These are phyloP conservation scores for Leccinum fibrillosum DNA, from an alignment of 768 basidiomycete genomes.

Conservation along the genomic window DNA sequence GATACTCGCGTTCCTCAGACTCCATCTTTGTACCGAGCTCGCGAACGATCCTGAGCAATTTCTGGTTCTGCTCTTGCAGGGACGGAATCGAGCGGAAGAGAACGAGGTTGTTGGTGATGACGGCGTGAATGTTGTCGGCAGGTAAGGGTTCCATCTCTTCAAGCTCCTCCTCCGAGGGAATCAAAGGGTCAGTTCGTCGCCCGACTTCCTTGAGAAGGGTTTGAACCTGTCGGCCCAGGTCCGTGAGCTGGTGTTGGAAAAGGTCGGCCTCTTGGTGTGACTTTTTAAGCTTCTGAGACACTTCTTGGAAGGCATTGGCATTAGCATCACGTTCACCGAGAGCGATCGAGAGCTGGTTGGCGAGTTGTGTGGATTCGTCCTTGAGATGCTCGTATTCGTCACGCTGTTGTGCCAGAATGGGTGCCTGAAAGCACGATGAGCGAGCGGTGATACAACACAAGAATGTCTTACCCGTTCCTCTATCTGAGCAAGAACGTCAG, in stretches of 20 bases:
- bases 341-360: slow-evolving; percentile 72
- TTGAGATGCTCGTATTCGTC: slow-evolving; percentile 83
- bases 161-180: slow-evolving; percentile 67
- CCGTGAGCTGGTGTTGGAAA: slow-evolving; percentile 71
- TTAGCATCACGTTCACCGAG: slow-evolving; percentile 73
- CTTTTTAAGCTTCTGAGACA: slow-evolving; percentile 58
- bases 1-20: slow-evolving; percentile 74
- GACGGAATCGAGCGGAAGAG: slow-evolving; percentile 76
- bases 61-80: slow-evolving; percentile 92
- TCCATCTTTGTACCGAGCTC: slow-evolving; percentile 86
- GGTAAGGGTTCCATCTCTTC: slow-evolving; percentile 43
- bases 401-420: slow-evolving; percentile 85
- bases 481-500: slow-evolving; percentile 81
- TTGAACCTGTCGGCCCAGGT: slow-evolving; percentile 84
- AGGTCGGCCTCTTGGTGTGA: slow-evolving; percentile 61
- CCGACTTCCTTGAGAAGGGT: slow-evolving; percentile 73
- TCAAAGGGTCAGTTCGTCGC: slow-evolving; percentile 77
- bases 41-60: slow-evolving; percentile 77
- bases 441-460: neutral
- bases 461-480: slow-evolving; percentile 69
- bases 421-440: slow-evolving; percentile 55
- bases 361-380: slow-evolving; percentile 76
- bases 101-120: slow-evolving; percentile 88
- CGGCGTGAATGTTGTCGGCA: slow-evolving; percentile 61
- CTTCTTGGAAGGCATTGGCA: slow-evolving; percentile 51